Evolutionary conservation across 108 stramenopile genomes (phyloP).

Genomic region (Cyclotella baltica): DNA sequence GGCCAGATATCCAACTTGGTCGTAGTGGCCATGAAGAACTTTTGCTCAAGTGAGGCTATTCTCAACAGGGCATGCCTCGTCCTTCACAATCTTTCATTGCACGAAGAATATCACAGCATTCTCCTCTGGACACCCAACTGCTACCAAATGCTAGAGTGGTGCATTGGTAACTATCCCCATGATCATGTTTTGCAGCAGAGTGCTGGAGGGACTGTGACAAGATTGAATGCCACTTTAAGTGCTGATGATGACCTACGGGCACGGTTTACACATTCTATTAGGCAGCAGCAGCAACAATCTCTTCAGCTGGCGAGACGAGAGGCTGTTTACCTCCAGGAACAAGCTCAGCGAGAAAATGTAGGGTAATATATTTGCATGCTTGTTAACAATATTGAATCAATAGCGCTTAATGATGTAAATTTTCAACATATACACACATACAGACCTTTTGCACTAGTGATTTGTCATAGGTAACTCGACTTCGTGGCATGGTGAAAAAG

Average conservation of each 20-base stretch:
- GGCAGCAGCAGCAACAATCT: slow-evolving; percentile 53
- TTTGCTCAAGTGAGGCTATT: slow-evolving; percentile 89
- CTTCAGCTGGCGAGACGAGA: slow-evolving; percentile 45
- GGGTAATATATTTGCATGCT: slow-evolving; percentile 1
- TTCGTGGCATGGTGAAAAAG: no score
- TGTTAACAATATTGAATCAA: no score
- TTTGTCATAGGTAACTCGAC: no score
- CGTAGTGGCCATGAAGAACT: slow-evolving; percentile 87
- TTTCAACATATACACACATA: no score
- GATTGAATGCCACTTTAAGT: slow-evolving; percentile 69
- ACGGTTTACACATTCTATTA: slow-evolving; percentile 44
- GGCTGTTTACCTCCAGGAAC: slow-evolving; percentile 43
- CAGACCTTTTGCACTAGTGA: no score
- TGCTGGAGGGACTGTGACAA: slow-evolving; percentile 82
- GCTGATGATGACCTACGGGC: slow-evolving; percentile 45
- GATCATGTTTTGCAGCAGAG: slow-evolving; percentile 90
- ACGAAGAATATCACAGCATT: slow-evolving; percentile 73
- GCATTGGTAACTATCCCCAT: slow-evolving; percentile 78
- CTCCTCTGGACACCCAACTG: slow-evolving; percentile 88
- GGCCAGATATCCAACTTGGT: slow-evolving; percentile 79
- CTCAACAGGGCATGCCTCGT: slow-evolving; percentile 93
- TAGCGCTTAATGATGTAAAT: no score
- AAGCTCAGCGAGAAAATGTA: slow-evolving; percentile 11
- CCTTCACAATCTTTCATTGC: slow-evolving; percentile 90
- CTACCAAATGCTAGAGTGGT: slow-evolving; percentile 90